Evolutionary conservation across 2,329 filamentous ascomycete species (phyloP).

Genomic region (Aspergillus puulaauensis): DNA sequence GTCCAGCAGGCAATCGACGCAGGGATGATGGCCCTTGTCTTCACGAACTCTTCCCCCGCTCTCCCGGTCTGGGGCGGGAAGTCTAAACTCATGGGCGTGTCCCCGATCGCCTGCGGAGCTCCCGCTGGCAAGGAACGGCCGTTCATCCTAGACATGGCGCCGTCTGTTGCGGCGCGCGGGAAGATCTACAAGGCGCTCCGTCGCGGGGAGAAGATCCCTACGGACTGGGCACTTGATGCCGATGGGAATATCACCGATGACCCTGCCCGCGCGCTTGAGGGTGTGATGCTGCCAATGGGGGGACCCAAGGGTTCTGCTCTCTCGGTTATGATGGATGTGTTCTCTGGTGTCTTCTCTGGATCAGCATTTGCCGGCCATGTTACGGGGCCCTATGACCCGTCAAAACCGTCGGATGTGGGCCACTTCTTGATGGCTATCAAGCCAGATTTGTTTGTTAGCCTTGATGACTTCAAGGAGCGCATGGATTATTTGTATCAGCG

Average conservation of each 20-base stretch:
- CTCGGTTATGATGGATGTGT: conserved; percentile 85
- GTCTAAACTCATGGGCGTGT: conserved; percentile 70
- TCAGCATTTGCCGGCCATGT: conserved; percentile 77
- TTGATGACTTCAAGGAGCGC: conserved; percentile 65
- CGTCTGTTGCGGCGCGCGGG: conserved; percentile 45
- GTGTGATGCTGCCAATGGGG: conserved; percentile 84
- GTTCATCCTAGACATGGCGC: conserved; percentile 57
- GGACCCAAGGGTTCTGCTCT: conserved; percentile 78
- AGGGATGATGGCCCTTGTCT: conserved; percentile 68
- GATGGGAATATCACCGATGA: conserved; percentile 71
- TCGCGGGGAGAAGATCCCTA: conserved; percentile 44
- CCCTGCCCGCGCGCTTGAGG: conserved; percentile 67
- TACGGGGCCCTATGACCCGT: conserved; percentile 72
- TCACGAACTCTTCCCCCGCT: conserved; percentile 71
- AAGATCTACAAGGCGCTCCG: conserved; percentile 48
- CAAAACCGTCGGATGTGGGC: conserved; percentile 67
- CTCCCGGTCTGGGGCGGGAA: conserved; percentile 70
- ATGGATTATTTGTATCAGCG: conserved; percentile 60
- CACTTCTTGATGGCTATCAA: conserved; percentile 72
- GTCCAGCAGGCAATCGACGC: conserved; percentile 75
- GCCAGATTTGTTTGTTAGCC: conserved; percentile 70
- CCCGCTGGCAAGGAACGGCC: conserved; percentile 60
- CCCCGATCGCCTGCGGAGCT: conserved; percentile 72
- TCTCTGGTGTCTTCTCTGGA: conserved; percentile 73
- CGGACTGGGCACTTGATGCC: conserved; percentile 70